Evolutionary conservation across 1,139 yeast genomes (phyloP), one percentile per base, ranked within the genome.

Genomic region (Pichia sp.): DNA sequence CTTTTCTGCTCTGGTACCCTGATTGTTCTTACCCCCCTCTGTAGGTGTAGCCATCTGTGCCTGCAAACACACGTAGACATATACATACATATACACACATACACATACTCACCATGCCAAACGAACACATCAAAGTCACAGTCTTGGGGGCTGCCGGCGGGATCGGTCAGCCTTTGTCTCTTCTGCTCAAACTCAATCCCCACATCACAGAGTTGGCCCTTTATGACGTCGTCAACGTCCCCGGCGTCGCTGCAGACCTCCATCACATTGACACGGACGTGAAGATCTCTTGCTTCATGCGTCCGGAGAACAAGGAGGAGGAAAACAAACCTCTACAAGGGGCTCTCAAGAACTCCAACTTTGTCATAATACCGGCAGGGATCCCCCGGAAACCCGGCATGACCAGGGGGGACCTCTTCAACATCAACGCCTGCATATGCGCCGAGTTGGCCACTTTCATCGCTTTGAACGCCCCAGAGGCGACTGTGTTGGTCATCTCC

Each of bases 371-470:
- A 70, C 97, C 97, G 60, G 97, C 97, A 51, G 97, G 98, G 70
- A 89, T 92, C 57, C 97, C 97, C 71, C 84, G 98, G 77, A 92
- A 92, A 77, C 97, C 97, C 56, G 97, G 97, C 64, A 92, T 92
- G 98, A 88, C 97, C 62, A 85, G 98, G 74, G 97, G 92, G 71
- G 97, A 92, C 70, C 80, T 92, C 70, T 90, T 92, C 81, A 84
- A 84, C 75, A 88, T 93, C 76, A 92, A 92, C 70, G 97, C 96
- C 49, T 87, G 90, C 51, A 92, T 92, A 72, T 90, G 92, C 55
- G 79, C 87, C 63, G 92, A 84, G 71, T 77, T 92, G 67, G 92
- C 95, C 61, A 82, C 81, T 71, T 89, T 88, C 52, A 84, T 88
- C 65, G 95, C 95, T 51, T 79, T 80, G 55, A 68, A 75, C 73